Evolutionary conservation across 1,139 yeast species (phyloP).

Genomic region (Casaregolazyma suthepensis): DNA sequence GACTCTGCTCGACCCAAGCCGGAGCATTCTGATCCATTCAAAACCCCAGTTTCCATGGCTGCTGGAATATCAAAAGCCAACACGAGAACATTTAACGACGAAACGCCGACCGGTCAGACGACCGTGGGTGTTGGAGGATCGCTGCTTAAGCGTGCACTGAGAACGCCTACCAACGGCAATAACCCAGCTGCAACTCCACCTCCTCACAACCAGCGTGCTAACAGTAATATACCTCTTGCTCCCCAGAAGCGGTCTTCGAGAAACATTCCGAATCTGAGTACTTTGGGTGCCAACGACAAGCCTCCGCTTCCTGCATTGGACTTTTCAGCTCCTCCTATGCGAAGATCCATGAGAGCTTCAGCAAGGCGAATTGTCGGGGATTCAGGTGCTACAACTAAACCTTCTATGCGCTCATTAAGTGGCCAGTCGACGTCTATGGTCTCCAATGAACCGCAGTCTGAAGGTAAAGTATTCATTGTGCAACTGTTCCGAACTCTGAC

Average conservation of each 20-base stretch:
- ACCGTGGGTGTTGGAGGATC: slow-evolving; percentile 5
- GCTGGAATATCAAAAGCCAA: background rate
- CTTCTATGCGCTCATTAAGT: background rate
- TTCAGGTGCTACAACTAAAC: slow-evolving; percentile 3
- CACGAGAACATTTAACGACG: background rate
- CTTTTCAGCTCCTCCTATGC: slow-evolving; percentile 2
- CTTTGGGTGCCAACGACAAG: slow-evolving; percentile 7
- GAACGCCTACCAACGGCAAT: slow-evolving; percentile 2
- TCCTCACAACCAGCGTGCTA: slow-evolving; percentile 4
- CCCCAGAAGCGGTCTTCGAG: slow-evolving; percentile 24
- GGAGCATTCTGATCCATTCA: slow-evolving; percentile 15
- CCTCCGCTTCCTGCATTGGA: slow-evolving; percentile 11
- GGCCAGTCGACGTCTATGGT: background rate
- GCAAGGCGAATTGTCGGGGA: background rate
- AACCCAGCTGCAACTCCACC: background rate
- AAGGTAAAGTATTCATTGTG: background rate
- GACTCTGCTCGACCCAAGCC: slow-evolving; percentile 6
- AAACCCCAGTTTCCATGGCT: slow-evolving; percentile 12
- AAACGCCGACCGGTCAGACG: background rate
- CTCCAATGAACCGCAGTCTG: background rate
- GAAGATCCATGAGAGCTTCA: slow-evolving; percentile 6
- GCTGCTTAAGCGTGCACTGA: background rate
- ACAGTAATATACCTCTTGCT: slow-evolving; percentile 20
- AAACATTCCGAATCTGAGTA: slow-evolving; percentile 9
- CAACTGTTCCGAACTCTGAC: slow-evolving; percentile 57